Conservation (phyloP, 345 rosid species). For the Lepidium sativum region DNA sequence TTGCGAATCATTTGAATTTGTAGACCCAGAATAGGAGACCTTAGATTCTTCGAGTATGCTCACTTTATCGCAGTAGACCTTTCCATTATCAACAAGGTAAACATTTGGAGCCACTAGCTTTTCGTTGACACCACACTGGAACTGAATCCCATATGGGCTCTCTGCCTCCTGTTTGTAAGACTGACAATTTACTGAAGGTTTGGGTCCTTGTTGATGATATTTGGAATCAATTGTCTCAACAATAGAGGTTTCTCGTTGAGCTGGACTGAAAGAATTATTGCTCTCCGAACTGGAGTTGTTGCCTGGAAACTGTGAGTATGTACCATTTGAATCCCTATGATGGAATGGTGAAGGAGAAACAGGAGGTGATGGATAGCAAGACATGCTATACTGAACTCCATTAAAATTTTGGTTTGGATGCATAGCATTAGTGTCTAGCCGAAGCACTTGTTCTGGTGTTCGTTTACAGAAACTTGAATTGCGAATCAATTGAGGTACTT, state of each 20-base stretch:
- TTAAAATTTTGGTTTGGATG: constrained; percentile 21
- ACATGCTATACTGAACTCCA: constrained; percentile 29
- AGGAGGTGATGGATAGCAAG: constrained; percentile 37
- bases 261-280: constrained; percentile 37
- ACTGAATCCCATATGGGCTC: constrained; percentile 23
- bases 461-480: constrained; percentile 23
- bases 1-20: constrained; percentile 35
- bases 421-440: constrained; percentile 30
- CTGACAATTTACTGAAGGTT: too few relatives aligned
- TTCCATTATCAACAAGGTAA: constrained; percentile 25
- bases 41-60: constrained; percentile 29
- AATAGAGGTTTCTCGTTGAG: constrained; percentile 29
- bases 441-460: constrained; percentile 21
- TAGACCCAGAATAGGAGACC: constrained; percentile 35
- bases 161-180: constrained; percentile 30
- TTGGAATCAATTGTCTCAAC: constrained; percentile 12
- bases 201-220: too few relatives aligned
- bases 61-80: constrained; percentile 32
- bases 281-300: constrained; percentile 45
- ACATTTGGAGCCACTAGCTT: constrained; percentile 8
- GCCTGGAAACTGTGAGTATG: constrained; percentile 22
- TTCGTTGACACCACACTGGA: constrained; percentile 20
- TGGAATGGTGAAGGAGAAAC: constrained; percentile 38
- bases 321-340: constrained; percentile 31
- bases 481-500: constrained; percentile 18